phyloP scores from a whole-genome alignment of 2,329 filamentous ascomycete species.

The Pseudogymnoascus sp. region DNA sequence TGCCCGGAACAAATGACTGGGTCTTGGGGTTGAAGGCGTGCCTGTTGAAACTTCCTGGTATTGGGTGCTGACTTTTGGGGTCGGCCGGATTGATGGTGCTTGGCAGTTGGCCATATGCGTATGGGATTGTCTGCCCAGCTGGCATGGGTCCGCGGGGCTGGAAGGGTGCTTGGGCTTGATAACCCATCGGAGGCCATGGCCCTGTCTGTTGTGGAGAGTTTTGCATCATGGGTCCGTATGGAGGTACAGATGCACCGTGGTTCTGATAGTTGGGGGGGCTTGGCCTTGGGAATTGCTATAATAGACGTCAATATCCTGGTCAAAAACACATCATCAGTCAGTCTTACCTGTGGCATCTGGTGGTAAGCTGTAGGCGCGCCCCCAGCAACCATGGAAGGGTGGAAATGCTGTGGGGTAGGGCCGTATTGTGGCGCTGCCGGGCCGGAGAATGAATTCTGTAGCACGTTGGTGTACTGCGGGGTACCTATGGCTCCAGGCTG shows the following conservation, averaged over 20 bases:
- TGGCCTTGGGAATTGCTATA: slow-evolving; percentile 25
- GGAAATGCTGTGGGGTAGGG: slow-evolving; percentile 26
- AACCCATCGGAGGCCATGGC: slow-evolving; percentile 25
- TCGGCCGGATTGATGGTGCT: slow-evolving; percentile 62
- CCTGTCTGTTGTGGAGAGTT: slow-evolving; percentile 24
- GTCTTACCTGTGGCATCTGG: slow-evolving; percentile 19
- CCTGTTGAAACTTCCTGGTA: slow-evolving; percentile 76
- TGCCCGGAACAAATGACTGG: slow-evolving; percentile 75
- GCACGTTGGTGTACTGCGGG: slow-evolving; percentile 40
- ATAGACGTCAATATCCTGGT: slow-evolving; percentile 7
- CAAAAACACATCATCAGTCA: slow-evolving; percentile 16
- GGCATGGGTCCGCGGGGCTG: slow-evolving; percentile 23
- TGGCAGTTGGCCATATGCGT: slow-evolving; percentile 73
- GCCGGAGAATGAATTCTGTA: slow-evolving; percentile 29
- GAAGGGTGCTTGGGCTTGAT: slow-evolving; percentile 25
- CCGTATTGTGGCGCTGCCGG: slow-evolving; percentile 36
- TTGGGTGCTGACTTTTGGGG: slow-evolving; percentile 68
- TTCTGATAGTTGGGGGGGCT: slow-evolving; percentile 26
- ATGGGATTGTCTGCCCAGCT: slow-evolving; percentile 41
- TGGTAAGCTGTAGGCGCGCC: slow-evolving; percentile 33
- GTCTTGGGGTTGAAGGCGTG: slow-evolving; percentile 92
- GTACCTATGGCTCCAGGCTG: slow-evolving; percentile 46
- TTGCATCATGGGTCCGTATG: slow-evolving; percentile 28
- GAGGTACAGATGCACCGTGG: slow-evolving; percentile 27
- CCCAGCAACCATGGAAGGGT: slow-evolving; percentile 26